These are phyloP conservation scores for Cokeromyces recurvatus DNA, from an alignment of 371 early-diverging fungal species.

Conservation along the genomic window DNA sequence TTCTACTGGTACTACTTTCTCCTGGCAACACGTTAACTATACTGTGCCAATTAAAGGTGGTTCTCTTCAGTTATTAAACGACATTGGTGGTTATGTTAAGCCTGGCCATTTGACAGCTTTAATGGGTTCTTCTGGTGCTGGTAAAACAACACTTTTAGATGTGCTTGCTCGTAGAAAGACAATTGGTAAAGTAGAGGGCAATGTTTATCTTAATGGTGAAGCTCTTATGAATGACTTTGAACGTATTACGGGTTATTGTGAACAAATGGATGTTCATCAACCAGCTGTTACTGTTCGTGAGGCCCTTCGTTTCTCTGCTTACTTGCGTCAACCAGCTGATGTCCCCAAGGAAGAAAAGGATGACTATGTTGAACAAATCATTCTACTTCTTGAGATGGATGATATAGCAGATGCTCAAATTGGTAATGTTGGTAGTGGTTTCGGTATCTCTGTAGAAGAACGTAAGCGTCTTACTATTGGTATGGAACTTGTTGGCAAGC, in stretches of 20 bases:
- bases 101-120: conserved; percentile 71
- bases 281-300: conserved; percentile 63
- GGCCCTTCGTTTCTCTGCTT: conserved; percentile 68
- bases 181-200: conserved; percentile 69
- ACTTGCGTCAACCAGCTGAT: conserved; percentile 59
- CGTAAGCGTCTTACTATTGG: conserved; percentile 65
- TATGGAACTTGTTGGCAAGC: conserved; percentile 71
- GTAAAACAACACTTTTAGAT: conserved; percentile 88
- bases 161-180: conserved; percentile 79
- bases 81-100: conserved; percentile 49
- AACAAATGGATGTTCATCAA: conserved; percentile 80
- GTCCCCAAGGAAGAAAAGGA: conserved; percentile 58
- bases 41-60: conserved; percentile 55
- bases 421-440: conserved; percentile 51
- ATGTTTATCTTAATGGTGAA: conserved; percentile 61
- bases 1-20: conserved; percentile 45
- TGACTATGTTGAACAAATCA: conserved; percentile 64
- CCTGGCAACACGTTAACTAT: conserved; percentile 54
- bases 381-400: conserved; percentile 60
- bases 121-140: conserved; percentile 87
- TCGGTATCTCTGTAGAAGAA: conserved; percentile 62
- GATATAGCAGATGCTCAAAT: conserved; percentile 55
- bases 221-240: conserved; percentile 52
- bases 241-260: conserved; percentile 76
- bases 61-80: conserved; percentile 42